Conservation (phyloP, 106 monocot genomes). For the Alisma plantagoaquatica region DNA sequence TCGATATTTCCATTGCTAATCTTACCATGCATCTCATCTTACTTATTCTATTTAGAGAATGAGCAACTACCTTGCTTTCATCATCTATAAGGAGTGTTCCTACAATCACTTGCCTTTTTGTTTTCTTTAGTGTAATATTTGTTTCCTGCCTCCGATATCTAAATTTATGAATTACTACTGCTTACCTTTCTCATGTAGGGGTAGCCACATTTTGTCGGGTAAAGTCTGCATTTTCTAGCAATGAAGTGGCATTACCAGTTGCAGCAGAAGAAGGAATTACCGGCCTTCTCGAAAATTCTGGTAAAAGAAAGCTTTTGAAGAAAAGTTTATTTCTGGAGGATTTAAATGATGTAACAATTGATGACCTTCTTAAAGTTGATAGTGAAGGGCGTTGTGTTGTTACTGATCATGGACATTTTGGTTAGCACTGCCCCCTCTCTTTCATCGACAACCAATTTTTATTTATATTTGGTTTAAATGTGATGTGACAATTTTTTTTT, state of each 20-base stretch:
- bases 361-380: constrained; percentile 69
- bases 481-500: neutral
- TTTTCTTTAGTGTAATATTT: too few relatives aligned
- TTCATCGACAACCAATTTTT: neutral
- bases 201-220: constrained; percentile 94
- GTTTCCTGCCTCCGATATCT: too few relatives aligned
- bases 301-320: constrained; percentile 19
- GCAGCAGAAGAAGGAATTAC: constrained; percentile 95
- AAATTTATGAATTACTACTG: too few relatives aligned
- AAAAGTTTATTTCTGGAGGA: constrained; percentile 30
- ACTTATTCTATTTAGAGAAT: too few relatives aligned
- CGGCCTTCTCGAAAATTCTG: constrained; percentile 39
- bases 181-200: constrained; percentile 31
- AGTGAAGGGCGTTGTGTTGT: constrained; percentile 84
- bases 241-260: constrained; percentile 70
- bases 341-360: constrained; percentile 47
- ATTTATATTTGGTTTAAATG: neutral
- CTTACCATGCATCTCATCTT: too few relatives aligned
- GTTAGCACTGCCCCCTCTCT: too few relatives aligned
- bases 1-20: too few relatives aligned
- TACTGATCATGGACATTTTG: constrained; percentile 98
- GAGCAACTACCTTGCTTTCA: too few relatives aligned
- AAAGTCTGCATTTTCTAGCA: constrained; percentile 66
- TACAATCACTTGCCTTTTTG: too few relatives aligned
- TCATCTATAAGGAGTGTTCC: too few relatives aligned